A percentile compares a stretch with the other conserved stretches of the same genome.
Conservation (phyloP, 805 yeast species). For the Spathaspora hagerdaliae region DNA sequence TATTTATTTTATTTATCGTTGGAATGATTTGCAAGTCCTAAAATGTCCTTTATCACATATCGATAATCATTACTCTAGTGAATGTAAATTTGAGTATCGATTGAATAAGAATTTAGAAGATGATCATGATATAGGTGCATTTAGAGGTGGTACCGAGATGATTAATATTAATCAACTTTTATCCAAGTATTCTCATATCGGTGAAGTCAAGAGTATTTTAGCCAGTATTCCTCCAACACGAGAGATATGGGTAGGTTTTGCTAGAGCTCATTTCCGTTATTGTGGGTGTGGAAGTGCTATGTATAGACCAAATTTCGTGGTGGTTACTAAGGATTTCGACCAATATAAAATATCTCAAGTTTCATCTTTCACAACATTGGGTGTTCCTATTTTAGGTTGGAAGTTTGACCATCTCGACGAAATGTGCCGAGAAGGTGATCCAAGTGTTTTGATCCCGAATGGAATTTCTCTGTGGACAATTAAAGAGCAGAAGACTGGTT, state of each 20-base stretch:
- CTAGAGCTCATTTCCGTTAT: constrained; percentile 30
- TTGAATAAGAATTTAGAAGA: constrained; percentile 1
- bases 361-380: constrained; percentile 26
- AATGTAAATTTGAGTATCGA: constrained; percentile 4
- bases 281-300: constrained; percentile 37
- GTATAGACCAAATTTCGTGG: constrained; percentile 37
- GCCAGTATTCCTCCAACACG: constrained; percentile 16
- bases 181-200: constrained; percentile 11
- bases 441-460: constrained; percentile 28
- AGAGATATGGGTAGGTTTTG: constrained; percentile 36
- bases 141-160: constrained; percentile 34
- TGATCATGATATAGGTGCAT: constrained; percentile 19
- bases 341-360: constrained; percentile 25
- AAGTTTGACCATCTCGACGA: constrained; percentile 7
- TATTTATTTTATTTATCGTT: constrained; percentile 27
- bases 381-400: constrained; percentile 29
- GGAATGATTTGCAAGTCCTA: constrained; percentile 24
- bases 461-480: constrained; percentile 26
- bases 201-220: constrained; percentile 7
- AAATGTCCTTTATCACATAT: constrained; percentile 18
- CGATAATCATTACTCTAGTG: constrained; percentile 1
- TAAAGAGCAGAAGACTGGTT: constrained; percentile 3
- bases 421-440: constrained; percentile 19
- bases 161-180: constrained; percentile 19
- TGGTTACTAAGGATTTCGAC: constrained; percentile 15